Percentiles rank a stretch among this genome's conserved stretches.
These are phyloP conservation scores for Alternaria triticimaculans DNA, from an alignment of 2,329 filamentous ascomycete species.

Conservation along the genomic window DNA sequence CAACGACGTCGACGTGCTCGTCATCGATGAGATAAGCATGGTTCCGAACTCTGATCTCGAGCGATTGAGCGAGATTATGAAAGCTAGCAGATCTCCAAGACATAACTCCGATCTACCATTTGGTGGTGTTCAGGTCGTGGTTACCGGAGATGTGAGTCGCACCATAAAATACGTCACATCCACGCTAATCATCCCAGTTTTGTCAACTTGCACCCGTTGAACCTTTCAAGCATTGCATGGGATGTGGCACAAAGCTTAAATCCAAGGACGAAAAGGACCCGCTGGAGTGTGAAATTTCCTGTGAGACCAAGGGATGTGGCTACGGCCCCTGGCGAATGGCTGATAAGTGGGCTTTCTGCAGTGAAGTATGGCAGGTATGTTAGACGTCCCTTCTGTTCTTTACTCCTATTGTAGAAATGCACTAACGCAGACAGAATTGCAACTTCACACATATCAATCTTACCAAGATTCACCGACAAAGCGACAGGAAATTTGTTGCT, in stretches of 20 bases:
- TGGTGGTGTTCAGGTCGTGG: slow-evolving; percentile 62
- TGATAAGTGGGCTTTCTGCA: slow-evolving; percentile 68
- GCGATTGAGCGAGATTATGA: slow-evolving; percentile 57
- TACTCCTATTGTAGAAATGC: background rate
- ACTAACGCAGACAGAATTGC: slow-evolving; percentile 47
- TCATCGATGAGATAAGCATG: slow-evolving; percentile 74
- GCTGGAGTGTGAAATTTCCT: too few species aligned
- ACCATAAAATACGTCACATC: too few species aligned
- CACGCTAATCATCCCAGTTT: slow-evolving; percentile 11
- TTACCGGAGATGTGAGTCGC: slow-evolving; percentile 58
- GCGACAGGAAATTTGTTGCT: slow-evolving; percentile 59
- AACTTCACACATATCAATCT: slow-evolving; percentile 62
- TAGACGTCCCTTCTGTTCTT: background rate
- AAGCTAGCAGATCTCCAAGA: slow-evolving; percentile 26
- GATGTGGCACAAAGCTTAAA: slow-evolving; percentile 52
- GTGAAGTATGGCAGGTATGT: slow-evolving; percentile 57
- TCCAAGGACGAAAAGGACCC: slow-evolving; percentile 5
- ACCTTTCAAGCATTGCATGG: slow-evolving; percentile 61
- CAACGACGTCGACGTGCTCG: slow-evolving; percentile 59
- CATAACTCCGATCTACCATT: slow-evolving; percentile 32
- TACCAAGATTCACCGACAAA: slow-evolving; percentile 64
- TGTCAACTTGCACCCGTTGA: slow-evolving; percentile 62
- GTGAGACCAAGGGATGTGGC: background rate
- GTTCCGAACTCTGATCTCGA: slow-evolving; percentile 63
- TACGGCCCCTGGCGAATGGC: slow-evolving; percentile 51